These are phyloP conservation scores for Talaromyces amestolkiae DNA, from an alignment of 2,329 filamentous ascomycete genomes.

Conservation along the genomic window DNA sequence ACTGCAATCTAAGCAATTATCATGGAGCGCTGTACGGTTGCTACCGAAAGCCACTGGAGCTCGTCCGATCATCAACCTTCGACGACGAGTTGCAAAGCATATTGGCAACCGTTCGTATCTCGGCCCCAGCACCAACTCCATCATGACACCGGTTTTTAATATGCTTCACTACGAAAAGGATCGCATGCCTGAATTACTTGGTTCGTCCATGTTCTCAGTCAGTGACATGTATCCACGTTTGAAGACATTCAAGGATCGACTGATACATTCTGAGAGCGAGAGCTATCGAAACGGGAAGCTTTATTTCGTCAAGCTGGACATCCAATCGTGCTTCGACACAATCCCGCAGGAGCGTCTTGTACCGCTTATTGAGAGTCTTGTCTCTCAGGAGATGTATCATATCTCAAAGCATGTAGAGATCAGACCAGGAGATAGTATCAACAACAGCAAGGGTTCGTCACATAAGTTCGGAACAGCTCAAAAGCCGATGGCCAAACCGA, in stretches of 20 bases:
- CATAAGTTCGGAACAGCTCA: slow-evolving; percentile 12
- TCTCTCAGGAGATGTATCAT: slow-evolving; percentile 63
- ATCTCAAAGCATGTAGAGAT: slow-evolving; percentile 74
- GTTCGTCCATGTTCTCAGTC: slow-evolving; percentile 76
- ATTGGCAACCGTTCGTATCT: slow-evolving; percentile 48
- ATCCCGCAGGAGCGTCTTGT: slow-evolving; percentile 80
- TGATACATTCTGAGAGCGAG: slow-evolving; percentile 17
- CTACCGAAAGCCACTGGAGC: slow-evolving; percentile 76
- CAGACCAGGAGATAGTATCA: slow-evolving; percentile 44
- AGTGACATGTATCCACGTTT: slow-evolving; percentile 74
- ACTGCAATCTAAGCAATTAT: slow-evolving; percentile 63
- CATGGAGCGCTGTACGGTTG: slow-evolving; percentile 74
- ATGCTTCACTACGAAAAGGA: slow-evolving; percentile 74
- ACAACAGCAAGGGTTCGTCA: slow-evolving; percentile 16
- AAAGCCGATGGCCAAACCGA: slow-evolving; percentile 25
- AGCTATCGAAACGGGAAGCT: slow-evolving; percentile 41
- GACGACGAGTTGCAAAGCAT: slow-evolving; percentile 58
- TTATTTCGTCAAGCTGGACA: slow-evolving; percentile 91
- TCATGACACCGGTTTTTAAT: slow-evolving; percentile 71
- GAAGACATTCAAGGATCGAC: slow-evolving; percentile 60
- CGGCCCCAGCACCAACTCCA: slow-evolving; percentile 65
- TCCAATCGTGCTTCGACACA: slow-evolving; percentile 89
- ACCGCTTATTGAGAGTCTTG: slow-evolving; percentile 57
- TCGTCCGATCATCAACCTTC: slow-evolving; percentile 83
- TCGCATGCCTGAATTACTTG: slow-evolving; percentile 61